Evolutionary conservation across 441 rosid genomes (phyloP).

Genomic region (Raphanus hybrid): DNA sequence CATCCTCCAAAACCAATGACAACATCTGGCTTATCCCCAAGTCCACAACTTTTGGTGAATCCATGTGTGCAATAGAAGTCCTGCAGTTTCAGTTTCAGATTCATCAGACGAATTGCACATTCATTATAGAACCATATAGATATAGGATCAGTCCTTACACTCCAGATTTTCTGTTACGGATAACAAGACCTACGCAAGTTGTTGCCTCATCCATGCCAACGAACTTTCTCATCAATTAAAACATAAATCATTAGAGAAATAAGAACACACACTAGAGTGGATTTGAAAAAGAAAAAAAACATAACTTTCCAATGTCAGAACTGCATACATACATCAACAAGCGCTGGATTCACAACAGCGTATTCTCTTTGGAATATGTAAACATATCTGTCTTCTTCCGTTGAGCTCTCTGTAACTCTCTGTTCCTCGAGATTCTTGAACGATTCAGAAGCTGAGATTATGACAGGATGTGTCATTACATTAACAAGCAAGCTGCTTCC

Average conservation of each 20-base stretch:
- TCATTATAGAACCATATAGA: background rate
- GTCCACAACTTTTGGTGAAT: conserved; percentile 67
- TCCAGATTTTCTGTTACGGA: conserved; percentile 68
- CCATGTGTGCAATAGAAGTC: conserved; percentile 83
- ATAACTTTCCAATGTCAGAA: background rate
- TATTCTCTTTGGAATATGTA: conserved; percentile 84
- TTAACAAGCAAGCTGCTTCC: conserved; percentile 48
- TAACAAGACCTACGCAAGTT: conserved; percentile 77
- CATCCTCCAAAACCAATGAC: conserved; percentile 47
- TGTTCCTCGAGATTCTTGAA: conserved; percentile 58
- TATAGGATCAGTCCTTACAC: conserved; percentile 53
- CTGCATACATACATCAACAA: conserved; percentile 60
- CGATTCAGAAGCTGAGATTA: conserved; percentile 54
- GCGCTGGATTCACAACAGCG: conserved; percentile 69
- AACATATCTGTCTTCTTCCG: conserved; percentile 47
- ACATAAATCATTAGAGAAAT: conserved; percentile 9
- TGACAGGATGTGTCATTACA: conserved; percentile 63
- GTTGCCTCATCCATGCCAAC: conserved; percentile 91
- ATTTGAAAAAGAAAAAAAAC: background rate
- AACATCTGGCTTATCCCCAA: conserved; percentile 79
- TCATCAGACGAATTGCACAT: background rate
- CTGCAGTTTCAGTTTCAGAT: conserved; percentile 49
- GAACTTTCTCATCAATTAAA: conserved; percentile 47
- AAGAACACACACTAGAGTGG: background rate
- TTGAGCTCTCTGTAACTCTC: conserved; percentile 44